Percentiles rank a stretch among this genome's conserved stretches.
Evolutionary conservation across 164 flowering plant species (phyloP).

Genomic region (Tinospora cordifolia): DNA sequence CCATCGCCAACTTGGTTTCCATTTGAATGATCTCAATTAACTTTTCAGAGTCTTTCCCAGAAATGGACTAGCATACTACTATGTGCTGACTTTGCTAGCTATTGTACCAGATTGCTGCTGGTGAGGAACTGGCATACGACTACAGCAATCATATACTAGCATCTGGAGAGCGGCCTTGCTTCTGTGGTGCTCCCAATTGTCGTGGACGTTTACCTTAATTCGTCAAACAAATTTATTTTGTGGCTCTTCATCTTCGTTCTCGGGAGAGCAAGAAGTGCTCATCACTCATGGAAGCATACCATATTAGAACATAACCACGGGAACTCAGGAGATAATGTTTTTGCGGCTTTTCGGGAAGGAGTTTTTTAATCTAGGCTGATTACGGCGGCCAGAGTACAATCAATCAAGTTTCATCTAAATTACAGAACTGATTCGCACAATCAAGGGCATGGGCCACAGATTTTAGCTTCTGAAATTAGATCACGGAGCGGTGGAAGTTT

Average conservation of each 20-base stretch:
- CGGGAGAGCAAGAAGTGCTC: conserved; percentile 6
- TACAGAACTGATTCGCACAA: too few species aligned
- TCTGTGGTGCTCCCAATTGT: conserved; percentile 65
- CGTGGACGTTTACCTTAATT: conserved; percentile 53
- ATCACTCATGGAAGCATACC: not conserved
- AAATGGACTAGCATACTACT: not conserved
- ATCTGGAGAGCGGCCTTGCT: conserved; percentile 55
- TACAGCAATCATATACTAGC: conserved; percentile 40
- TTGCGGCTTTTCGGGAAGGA: not conserved
- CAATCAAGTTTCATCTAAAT: too few species aligned
- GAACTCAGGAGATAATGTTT: not conserved
- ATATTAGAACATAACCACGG: not conserved
- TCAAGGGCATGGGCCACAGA: too few species aligned
- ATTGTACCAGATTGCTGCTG: conserved; percentile 53
- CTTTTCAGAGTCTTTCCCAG: not conserved
- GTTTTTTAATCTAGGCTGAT: not conserved
- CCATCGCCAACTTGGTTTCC: too few species aligned
- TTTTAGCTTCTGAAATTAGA: not conserved
- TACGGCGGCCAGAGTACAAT: not conserved
- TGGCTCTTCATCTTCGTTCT: not conserved
- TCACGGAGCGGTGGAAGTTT: not conserved
- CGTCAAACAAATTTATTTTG: not conserved
- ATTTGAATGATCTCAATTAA: too few species aligned
- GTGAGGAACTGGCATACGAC: conserved; percentile 75
- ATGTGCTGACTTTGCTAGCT: not conserved